Evolutionary conservation across 768 basidiomycete genomes (phyloP), one percentile per base, ranked within the genome.

Genomic region (Tricholoma sp.): DNA sequence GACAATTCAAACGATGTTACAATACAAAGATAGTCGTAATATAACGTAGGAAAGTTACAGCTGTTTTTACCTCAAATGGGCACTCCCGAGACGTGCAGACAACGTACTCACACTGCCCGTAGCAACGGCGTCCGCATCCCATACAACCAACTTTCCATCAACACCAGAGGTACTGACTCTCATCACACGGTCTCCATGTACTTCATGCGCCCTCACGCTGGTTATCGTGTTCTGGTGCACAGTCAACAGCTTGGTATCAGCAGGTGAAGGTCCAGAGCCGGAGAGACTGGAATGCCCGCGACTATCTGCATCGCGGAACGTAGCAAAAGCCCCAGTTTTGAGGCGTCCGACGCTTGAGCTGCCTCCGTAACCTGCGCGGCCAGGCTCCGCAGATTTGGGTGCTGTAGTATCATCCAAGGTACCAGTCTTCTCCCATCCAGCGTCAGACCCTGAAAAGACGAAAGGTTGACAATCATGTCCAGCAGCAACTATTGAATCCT

Each of bases 191-290:
- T 83, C 86, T 11, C 76, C 78, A 3, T 65, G 61, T 1, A 73
- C 76, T 59, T 87, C 87, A 65, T 90, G 97, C 28, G 90, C 75
- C 55, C 94, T 76, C 39, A 98, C 79, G 62, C 80, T 87, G n/a
- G 94, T 98, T 72, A 99, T 97, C 36, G 95, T 97, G 76, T 99
- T 99, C 80, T 98, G 97, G 68, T 98, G 97, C 50, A 97, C 81
- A 12, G 97, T 98, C 65, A 81, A 74, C 52, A 96, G 73, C 67
- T 95, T 91, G 3, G 89, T 91, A 65, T 89, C 85, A 4, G 70
- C 68, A 18, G 61, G 61, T n/a, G 63, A 51, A 8, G 67, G 60
- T 7, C 62, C 66, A 18, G 65, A 56, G 8, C 71, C 70, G 31
- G 68, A 55, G 24, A 65, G 62, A 47, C 62, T 63, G 33, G 72